phyloP scores from a whole-genome alignment of 352 stramenopile genomes.

The Phytophthora palmivora region DNA sequence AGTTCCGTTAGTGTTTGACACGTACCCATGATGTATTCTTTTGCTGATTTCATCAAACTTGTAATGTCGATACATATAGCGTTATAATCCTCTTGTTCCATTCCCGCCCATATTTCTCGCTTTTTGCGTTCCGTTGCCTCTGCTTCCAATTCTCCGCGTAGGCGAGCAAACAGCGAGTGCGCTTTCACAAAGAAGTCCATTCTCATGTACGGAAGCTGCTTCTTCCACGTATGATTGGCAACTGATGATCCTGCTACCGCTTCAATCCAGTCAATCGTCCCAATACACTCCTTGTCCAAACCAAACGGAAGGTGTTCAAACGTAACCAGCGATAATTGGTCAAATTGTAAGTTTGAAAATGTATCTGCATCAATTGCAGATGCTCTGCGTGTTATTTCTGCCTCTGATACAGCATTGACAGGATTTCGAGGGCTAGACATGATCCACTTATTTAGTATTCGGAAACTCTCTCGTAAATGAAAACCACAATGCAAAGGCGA shows the following conservation, averaged over 20 bases:
- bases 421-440: constrained; percentile 53
- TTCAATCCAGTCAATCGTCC: constrained; percentile 46
- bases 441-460: constrained; percentile 66
- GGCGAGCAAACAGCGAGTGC: constrained; percentile 46
- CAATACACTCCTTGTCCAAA: constrained; percentile 39
- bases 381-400: constrained; percentile 38
- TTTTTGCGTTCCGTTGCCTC: constrained; percentile 39
- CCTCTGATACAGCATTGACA: constrained; percentile 28
- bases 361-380: constrained; percentile 39
- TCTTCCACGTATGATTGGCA: constrained; percentile 7
- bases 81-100: constrained; percentile 41
- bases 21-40: constrained; percentile 1
- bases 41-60: constrained; percentile 13
- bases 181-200: constrained; percentile 50
- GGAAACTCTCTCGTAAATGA: constrained; percentile 61
- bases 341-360: constrained; percentile 60
- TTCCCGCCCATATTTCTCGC: constrained; percentile 16
- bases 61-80: constrained; percentile 27
- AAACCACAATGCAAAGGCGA: constrained; percentile 50
- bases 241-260: constrained; percentile 1
- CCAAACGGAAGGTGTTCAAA: constrained; percentile 34
- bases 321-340: constrained; percentile 60
- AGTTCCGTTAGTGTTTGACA: constrained; percentile 19
- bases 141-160: constrained; percentile 42
- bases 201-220: constrained; percentile 39